Evolutionary conservation across 192 early-diverging fungal species (phyloP), one percentile per base, ranked within the genome.

Genomic region (Entomortierella chlamydospora): DNA sequence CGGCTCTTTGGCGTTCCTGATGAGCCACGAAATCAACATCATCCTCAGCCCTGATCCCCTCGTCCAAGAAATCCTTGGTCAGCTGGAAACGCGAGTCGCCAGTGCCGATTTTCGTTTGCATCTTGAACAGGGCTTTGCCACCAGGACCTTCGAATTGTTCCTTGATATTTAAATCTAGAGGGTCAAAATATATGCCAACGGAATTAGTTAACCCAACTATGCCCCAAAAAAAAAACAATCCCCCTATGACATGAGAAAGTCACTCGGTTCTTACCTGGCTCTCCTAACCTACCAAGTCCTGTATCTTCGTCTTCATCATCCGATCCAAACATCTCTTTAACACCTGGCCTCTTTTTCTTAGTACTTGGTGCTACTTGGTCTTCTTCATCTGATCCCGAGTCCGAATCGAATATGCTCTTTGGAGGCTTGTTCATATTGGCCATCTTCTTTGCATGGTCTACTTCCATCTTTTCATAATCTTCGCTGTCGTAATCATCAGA

Each of bases 321-420:
- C 7, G 86, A 87, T 33, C 73, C 84, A 72, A 87, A 87, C 84
- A 87, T 87, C 63, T 83, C 82, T 63, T 87, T 87, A 15, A 53
- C 52, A n/a, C 63, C 77, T 43, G 54, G 58, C 28, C 67, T 67
- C 49, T 57, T 63, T 33, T 68, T 64, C 29, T 79, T 82, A 12
- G 54, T 31, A 26, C 25, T 23, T 3, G 9, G 22, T 26, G 17
- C 28, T 22, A 42, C 31, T 29, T 68, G 54, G 22, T 64, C 59
- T 3, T 64, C 55, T 28, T 71, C 73, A 18, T 64, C 81, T 3
- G 67, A 66, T 30, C 67, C 73, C 22, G 72, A 72, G 30, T 82
- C 81, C 22, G 73, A 82, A 33, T 73, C 68, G 28, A 79, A 79
- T 47, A 79, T 79, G 17, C 76, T 79, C 41, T 82, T 68, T 31